Percentiles rank a stretch among this genome's conserved stretches.
phyloP scores from a whole-genome alignment of 345 rosid genomes.

The Dimocarpus longan region DNA sequence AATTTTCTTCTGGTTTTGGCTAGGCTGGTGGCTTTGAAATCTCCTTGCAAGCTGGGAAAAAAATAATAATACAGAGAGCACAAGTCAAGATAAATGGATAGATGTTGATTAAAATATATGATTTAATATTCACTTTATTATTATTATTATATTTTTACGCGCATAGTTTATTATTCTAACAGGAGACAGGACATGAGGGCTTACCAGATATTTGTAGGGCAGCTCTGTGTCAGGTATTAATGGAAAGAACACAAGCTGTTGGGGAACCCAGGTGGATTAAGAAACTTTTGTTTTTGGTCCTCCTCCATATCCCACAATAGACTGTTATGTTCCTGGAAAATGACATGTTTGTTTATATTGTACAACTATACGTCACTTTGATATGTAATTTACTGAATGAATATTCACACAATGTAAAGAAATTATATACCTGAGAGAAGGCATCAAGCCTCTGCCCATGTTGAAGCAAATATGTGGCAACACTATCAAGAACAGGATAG shows the following conservation, averaged over 20 bases:
- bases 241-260: slow-evolving; percentile 59
- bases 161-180: background rate
- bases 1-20: slow-evolving; percentile 7
- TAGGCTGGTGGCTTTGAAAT: slow-evolving; percentile 17
- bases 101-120: background rate
- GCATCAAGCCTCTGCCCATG: slow-evolving; percentile 29
- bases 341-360: slow-evolving; percentile 26
- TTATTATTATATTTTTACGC: background rate
- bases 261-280: slow-evolving; percentile 48
- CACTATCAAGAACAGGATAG: slow-evolving; percentile 33
- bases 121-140: background rate
- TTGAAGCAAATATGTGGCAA: slow-evolving; percentile 36
- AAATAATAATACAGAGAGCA: background rate
- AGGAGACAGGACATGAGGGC: slow-evolving; percentile 37
- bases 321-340: slow-evolving; percentile 47
- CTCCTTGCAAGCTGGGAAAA: slow-evolving; percentile 32
- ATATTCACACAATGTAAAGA: too few relatives aligned
- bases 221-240: slow-evolving; percentile 36
- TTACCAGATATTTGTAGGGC: slow-evolving; percentile 47
- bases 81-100: background rate
- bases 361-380: background rate
- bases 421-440: slow-evolving; percentile 30
- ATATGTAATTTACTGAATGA: background rate
- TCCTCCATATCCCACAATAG: slow-evolving; percentile 57
- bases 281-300: slow-evolving; percentile 50